phyloP scores from a whole-genome alignment of 2,329 filamentous ascomycete genomes.

The Domatiomyces catenatus region DNA sequence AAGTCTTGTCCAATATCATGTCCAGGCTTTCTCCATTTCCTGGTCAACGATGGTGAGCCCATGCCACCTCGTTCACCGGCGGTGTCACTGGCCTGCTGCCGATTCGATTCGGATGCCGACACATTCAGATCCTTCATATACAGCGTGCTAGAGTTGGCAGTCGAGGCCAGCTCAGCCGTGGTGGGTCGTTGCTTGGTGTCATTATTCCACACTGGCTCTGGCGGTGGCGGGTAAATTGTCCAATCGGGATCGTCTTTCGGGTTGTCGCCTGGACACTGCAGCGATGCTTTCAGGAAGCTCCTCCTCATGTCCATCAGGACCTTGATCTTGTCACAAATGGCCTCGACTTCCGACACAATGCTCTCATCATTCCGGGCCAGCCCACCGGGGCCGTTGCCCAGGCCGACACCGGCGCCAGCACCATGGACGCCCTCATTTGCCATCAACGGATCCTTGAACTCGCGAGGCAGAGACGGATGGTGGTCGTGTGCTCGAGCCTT shows the following conservation, averaged over 20 bases:
- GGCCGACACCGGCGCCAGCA: conserved; percentile 42
- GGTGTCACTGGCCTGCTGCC: not conserved
- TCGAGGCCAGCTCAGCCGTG: conserved; percentile 27
- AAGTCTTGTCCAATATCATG: conserved; percentile 89
- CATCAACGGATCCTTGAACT: conserved; percentile 38
- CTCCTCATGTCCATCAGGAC: conserved; percentile 74
- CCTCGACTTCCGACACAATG: conserved; percentile 66
- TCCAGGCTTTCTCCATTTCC: conserved; percentile 64
- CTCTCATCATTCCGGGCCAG: conserved; percentile 59
- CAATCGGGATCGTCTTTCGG: conserved; percentile 71
- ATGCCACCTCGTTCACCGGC: not conserved
- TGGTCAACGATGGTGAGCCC: conserved; percentile 29
- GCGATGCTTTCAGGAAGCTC: conserved; percentile 74
- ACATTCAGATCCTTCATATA: not conserved
- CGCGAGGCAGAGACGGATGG: conserved; percentile 39
- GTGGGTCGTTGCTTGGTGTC: conserved; percentile 17
- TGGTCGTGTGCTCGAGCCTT: conserved; percentile 34
- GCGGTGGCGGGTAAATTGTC: conserved; percentile 81
- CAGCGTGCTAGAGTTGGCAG: not conserved
- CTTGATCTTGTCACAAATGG: conserved; percentile 82
- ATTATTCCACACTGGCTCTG: conserved; percentile 64
- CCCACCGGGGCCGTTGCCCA: conserved; percentile 47
- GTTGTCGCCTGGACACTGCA: conserved; percentile 70
- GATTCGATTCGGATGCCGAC: not conserved
- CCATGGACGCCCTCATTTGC: conserved; percentile 42